phyloP scores from a whole-genome alignment of 306 rosid genomes.

The Cucumis cinereus region DNA sequence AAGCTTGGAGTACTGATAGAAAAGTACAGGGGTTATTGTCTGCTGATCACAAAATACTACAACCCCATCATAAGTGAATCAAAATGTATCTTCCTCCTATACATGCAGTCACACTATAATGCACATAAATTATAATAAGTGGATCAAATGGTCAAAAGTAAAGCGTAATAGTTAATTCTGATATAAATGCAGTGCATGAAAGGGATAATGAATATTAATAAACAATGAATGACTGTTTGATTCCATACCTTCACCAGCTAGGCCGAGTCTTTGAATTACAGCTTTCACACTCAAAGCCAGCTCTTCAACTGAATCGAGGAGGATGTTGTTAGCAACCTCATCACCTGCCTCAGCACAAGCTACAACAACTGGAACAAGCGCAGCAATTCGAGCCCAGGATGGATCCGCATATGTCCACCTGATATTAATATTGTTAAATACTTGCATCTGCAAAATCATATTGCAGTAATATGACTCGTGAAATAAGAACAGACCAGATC shows the following conservation, averaged over 20 bases:
- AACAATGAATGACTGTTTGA: neutral
- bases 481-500: neutral
- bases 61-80: neutral
- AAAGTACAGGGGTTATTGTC: neutral
- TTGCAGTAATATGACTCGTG: neutral
- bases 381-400: constrained; percentile 95
- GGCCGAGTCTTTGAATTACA: constrained; percentile 73
- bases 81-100: neutral
- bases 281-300: constrained; percentile 82
- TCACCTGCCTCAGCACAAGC: constrained; percentile 84
- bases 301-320: constrained; percentile 66
- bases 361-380: constrained; percentile 80
- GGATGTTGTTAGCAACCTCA: constrained; percentile 66
- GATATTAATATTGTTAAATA: neutral
- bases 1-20: neutral
- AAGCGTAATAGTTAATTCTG: neutral
- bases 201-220: neutral
- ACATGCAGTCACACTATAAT: neutral
- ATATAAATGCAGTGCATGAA: neutral
- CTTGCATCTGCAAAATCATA: neutral
- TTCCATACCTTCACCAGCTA: constrained; percentile 65
- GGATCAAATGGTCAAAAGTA: neutral
- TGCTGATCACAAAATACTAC: neutral
- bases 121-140: neutral
- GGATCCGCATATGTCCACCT: constrained; percentile 98